Base-by-base conservation (phyloP, 2,329 filamentous ascomycete genomes). In the Penicillium sp. region DNA sequence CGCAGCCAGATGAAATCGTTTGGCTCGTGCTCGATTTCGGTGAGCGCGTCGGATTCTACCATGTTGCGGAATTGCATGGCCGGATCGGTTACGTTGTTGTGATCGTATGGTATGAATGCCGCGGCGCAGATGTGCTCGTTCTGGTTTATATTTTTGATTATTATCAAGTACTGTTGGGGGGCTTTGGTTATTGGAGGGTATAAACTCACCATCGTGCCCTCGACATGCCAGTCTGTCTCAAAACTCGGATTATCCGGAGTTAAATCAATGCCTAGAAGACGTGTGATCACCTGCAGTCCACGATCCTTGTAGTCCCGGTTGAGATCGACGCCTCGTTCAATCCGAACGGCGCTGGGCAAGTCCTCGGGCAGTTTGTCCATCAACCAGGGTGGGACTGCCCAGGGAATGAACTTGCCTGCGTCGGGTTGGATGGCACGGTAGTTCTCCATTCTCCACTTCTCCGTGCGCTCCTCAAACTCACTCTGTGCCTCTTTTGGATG, bases 121-220 rank as follows among this genome's bases (percentile, higher is more conserved):
- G 84, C 85, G 0, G 84, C 84, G 61, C 80, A 81, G 38, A 90
- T 87, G 60, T 82, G 82, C 69, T 89, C 86, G 63, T 89, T 88
- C 72, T 76, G 43, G 11, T 27, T 19, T 5, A 16, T 43, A 2
- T 19, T 15, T 23, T 40, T 34, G 13, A n/a, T 47, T 34, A 33
- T 8, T 15, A 9, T 25, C 16, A 21, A 13, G 6, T 13, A n/a
- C 16, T 29, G 31, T 5, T 21, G 19, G 19, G 19, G n/a, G n/a
- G n/a, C n/a, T n/a, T n/a, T 23, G 9, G 5, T 16, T 19, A 25
- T 13, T 15, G 15, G 11, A 25, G 15, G 33, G 21, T 33, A 39
- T 39, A 7, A 10, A 55, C 63, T 63, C 60, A 74, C 73, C 69
- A 74, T 69, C 49, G 69, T 67, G 3, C 83, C 82, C 60, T 85